These are phyloP conservation scores for Phaseolus lunatus DNA, from an alignment of 306 rosid genomes.

Conservation along the genomic window DNA sequence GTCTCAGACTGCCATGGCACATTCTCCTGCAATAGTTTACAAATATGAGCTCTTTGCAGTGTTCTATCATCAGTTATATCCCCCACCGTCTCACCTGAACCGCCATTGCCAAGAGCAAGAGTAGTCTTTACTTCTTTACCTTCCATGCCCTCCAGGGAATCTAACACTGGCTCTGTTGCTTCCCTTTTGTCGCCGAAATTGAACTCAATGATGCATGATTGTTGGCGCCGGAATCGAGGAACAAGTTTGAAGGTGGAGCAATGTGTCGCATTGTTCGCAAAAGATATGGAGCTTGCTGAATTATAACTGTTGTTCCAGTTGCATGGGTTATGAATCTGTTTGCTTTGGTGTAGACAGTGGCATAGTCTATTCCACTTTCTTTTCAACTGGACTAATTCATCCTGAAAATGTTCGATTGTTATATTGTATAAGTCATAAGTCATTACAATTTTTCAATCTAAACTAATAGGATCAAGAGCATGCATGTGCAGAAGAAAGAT, in stretches of 20 bases:
- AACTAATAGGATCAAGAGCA: neutral
- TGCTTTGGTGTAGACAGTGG: slow-evolving; percentile 65
- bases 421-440: neutral
- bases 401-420: slow-evolving; percentile 49
- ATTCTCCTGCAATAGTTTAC: slow-evolving; percentile 74
- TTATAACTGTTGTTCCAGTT: slow-evolving; percentile 45
- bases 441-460: neutral
- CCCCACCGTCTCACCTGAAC: slow-evolving; percentile 54
- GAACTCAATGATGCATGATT: slow-evolving; percentile 81
- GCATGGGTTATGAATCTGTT: slow-evolving; percentile 49
- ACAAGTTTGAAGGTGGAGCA: slow-evolving; percentile 48
- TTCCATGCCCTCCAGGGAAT: slow-evolving; percentile 57
- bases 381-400: slow-evolving; percentile 59
- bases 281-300: slow-evolving; percentile 66
- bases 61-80: slow-evolving; percentile 57
- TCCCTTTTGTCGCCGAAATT: slow-evolving; percentile 56
- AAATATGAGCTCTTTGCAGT: slow-evolving; percentile 59
- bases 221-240: slow-evolving; percentile 62
- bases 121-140: slow-evolving; percentile 73
- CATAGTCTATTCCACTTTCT: slow-evolving; percentile 75
- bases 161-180: slow-evolving; percentile 56
- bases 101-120: slow-evolving; percentile 77
- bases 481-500: neutral
- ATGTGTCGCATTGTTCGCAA: slow-evolving; percentile 50
- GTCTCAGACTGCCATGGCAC: slow-evolving; percentile 89